Conservation (phyloP, 192 early-diverging fungal species). For the Coemansia sp. region DNA sequence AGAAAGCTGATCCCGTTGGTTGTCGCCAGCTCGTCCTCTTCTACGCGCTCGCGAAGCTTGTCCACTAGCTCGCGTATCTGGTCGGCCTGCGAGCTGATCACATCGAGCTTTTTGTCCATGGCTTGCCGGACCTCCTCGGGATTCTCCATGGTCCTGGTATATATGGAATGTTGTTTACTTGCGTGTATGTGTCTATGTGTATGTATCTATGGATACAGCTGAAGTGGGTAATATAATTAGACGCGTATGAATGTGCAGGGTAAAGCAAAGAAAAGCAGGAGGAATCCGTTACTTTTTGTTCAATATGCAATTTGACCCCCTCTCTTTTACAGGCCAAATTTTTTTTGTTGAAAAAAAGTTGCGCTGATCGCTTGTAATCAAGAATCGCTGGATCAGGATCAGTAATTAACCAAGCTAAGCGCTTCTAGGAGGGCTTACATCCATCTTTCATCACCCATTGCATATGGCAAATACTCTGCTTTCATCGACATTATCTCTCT, state of each 20-base stretch:
- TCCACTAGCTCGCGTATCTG: constrained; percentile 48
- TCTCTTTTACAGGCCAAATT: no score
- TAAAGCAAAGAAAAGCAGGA: background rate
- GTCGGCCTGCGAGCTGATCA: constrained; percentile 35
- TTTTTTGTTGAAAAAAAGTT: constrained; percentile 1
- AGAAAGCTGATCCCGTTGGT: constrained; percentile 82
- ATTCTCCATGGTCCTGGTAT: background rate
- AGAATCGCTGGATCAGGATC: background rate
- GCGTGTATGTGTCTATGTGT: constrained; percentile 1
- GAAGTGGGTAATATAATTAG: background rate
- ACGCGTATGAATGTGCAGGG: background rate
- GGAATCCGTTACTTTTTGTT: no score
- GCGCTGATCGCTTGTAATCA: background rate
- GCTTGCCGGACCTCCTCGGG: background rate
- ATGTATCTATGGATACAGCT: background rate
- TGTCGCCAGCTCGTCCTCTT: constrained; percentile 61
- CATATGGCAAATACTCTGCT: no score
- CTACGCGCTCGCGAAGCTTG: constrained; percentile 48
- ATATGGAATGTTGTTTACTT: background rate
- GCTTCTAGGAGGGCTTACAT: no score
- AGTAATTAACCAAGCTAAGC: no score
- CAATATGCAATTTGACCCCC: no score
- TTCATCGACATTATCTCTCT: no score
- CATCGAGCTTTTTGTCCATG: constrained; percentile 21
- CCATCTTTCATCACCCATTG: background rate